Percentiles rank a stretch among this genome's conserved stretches.
Evolutionary conservation across 495 filamentous ascomycete genomes (phyloP).

Genomic region (Entonaema liquescens): DNA sequence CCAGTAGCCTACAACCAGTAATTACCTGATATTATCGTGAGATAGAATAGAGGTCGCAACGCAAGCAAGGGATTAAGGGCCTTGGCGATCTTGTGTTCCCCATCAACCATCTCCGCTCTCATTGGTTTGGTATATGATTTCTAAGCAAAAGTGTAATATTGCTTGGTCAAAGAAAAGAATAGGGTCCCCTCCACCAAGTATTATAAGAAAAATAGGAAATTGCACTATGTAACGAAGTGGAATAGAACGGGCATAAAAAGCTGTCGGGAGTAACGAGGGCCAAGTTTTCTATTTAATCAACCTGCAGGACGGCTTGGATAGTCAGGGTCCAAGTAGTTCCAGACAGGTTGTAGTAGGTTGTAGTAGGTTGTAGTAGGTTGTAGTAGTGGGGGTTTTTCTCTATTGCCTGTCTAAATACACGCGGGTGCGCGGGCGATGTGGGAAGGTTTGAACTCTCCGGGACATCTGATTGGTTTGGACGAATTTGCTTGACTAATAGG

Average conservation of each 20-base stretch:
- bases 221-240: background rate
- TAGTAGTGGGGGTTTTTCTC: constrained; percentile 27
- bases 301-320: constrained; percentile 19
- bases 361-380: too few species aligned
- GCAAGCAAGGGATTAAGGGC: background rate
- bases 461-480: constrained; percentile 15
- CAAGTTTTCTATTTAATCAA: constrained; percentile 22
- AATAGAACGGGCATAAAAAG: constrained; percentile 14
- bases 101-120: constrained; percentile 6
- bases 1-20: background rate
- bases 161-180: constrained; percentile 22
- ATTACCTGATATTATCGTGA: constrained; percentile 36
- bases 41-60: constrained; percentile 12
- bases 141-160: constrained; percentile 31
- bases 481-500: constrained; percentile 37
- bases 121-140: constrained; percentile 24
- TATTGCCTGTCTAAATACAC: constrained; percentile 18
- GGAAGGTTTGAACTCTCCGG: constrained; percentile 1
- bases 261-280: constrained; percentile 1
- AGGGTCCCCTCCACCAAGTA: background rate
- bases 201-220: background rate
- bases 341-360: constrained; percentile 13
- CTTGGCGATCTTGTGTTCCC: constrained; percentile 21
- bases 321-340: constrained; percentile 33
- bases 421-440: constrained; percentile 27